Evolutionary conservation across 2,329 filamentous ascomycete species (phyloP).

Genomic region (Thyridium curvatum): DNA sequence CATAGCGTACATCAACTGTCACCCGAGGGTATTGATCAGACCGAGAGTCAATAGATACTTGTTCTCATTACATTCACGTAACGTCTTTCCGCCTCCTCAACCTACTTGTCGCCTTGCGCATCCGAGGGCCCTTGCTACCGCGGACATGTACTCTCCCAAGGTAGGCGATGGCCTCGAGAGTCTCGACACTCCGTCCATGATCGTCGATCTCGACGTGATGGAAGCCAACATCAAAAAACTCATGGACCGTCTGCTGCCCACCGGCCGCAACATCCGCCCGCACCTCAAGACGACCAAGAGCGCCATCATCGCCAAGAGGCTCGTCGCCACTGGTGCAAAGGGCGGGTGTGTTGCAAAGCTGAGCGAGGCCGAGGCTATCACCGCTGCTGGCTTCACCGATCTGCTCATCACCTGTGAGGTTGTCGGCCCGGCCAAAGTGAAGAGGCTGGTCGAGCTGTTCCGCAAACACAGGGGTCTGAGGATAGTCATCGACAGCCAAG

Average conservation of each 20-base stretch:
- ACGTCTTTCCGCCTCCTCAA: too few species aligned
- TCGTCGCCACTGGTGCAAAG: slow-evolving; percentile 38
- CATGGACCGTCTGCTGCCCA: slow-evolving; percentile 36
- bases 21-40: too few species aligned
- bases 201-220: slow-evolving; percentile 46
- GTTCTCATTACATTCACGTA: too few species aligned
- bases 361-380: slow-evolving; percentile 36
- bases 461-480: slow-evolving; percentile 27
- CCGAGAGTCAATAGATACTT: too few species aligned
- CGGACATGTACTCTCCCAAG: slow-evolving; percentile 25
- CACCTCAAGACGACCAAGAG: slow-evolving; percentile 50
- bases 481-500: slow-evolving; percentile 41
- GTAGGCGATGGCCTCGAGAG: slow-evolving; percentile 32
- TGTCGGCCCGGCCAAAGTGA: slow-evolving; percentile 37
- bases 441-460: slow-evolving; percentile 36
- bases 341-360: slow-evolving; percentile 47
- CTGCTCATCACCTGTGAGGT: slow-evolving; percentile 46
- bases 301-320: slow-evolving; percentile 32
- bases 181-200: slow-evolving; percentile 50
- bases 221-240: slow-evolving; percentile 42
- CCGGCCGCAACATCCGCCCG: slow-evolving; percentile 37
- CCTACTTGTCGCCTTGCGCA: too few species aligned
- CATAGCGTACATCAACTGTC: too few species aligned
- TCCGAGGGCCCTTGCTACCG: too few species aligned
- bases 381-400: slow-evolving; percentile 37